These are phyloP conservation scores for Leccinum uliginosum DNA, from an alignment of 768 basidiomycete species.

Conservation along the genomic window DNA sequence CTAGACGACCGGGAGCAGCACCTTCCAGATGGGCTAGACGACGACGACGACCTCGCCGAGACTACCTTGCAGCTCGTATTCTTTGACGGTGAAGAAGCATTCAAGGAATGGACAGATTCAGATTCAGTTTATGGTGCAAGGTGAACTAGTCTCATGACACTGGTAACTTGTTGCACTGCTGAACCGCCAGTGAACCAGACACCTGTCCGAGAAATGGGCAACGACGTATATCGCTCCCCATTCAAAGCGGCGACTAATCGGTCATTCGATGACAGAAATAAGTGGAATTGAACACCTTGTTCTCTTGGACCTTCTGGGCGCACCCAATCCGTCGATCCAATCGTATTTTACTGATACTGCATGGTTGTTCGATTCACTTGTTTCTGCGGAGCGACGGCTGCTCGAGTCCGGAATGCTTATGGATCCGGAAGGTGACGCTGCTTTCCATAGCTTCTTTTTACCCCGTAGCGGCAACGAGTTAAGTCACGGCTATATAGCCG, in stretches of 20 bases:
- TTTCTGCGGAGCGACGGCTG: conserved; percentile 66
- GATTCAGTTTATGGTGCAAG: conserved; percentile 97
- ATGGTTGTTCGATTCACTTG: conserved; percentile 86
- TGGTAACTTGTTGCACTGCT: neutral
- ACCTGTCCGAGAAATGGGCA: conserved; percentile 85
- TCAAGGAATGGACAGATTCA: conserved; percentile 78
- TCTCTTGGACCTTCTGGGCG: conserved; percentile 88
- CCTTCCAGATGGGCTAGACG: conserved; percentile 51
- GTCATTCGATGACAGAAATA: conserved; percentile 56
- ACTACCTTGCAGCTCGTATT: conserved; percentile 91
- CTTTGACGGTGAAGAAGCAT: conserved; percentile 98
- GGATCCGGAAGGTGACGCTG: conserved; percentile 37
- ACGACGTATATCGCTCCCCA: conserved; percentile 60
- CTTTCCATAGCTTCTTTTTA: conserved; percentile 65
- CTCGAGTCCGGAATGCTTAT: conserved; percentile 59
- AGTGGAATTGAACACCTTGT: conserved; percentile 85
- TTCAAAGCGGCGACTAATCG: conserved; percentile 53
- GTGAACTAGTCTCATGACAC: conserved; percentile 34
- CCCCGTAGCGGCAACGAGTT: conserved; percentile 37
- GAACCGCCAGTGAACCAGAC: conserved; percentile 41
- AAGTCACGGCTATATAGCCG: conserved; percentile 65
- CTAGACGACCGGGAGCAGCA: conserved; percentile 56
- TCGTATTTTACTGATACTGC: conserved; percentile 86
- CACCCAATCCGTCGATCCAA: conserved; percentile 65
- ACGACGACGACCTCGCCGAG: conserved; percentile 71